These are phyloP conservation scores for Candida lessepsii DNA, from an alignment of 805 yeast genomes.

Conservation along the genomic window DNA sequence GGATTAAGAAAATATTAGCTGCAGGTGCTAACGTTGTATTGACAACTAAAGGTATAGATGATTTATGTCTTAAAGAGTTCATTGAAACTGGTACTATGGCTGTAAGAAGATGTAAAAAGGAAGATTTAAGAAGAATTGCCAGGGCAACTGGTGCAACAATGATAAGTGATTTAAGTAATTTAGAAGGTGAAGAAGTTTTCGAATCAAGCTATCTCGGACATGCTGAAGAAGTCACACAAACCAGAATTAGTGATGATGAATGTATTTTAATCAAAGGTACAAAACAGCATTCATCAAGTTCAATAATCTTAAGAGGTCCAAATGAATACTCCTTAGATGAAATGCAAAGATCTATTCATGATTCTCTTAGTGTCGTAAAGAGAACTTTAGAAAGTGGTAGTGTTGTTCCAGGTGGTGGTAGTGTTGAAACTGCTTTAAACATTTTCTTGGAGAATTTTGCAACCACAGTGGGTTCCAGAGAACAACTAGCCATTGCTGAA, in stretches of 20 bases:
- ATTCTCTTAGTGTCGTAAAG: conserved; percentile 90
- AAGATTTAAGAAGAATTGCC: conserved; percentile 94
- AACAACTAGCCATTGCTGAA: conserved; percentile 96
- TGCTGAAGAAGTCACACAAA: conserved; percentile 90
- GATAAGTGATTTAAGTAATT: conserved; percentile 80
- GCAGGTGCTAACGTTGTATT: conserved; percentile 93
- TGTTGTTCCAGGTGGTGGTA: conserved; percentile 99
- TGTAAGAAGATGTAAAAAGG: conserved; percentile 95
- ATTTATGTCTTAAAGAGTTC: conserved; percentile 84
- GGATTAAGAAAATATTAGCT: conserved; percentile 73
- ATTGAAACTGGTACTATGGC: conserved; percentile 93
- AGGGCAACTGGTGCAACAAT: conserved; percentile 97
- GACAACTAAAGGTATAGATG: conserved; percentile 94
- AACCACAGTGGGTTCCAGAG: conserved; percentile 95
- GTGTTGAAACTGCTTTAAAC: conserved; percentile 95
- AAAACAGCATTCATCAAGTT: conserved; percentile 84
- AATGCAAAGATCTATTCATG: conserved; percentile 97
- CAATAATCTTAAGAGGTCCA: conserved; percentile 92
- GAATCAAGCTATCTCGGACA: conserved; percentile 81
- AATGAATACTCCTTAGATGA: conserved; percentile 95
- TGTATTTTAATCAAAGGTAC: conserved; percentile 91
- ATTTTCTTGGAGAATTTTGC: conserved; percentile 96
- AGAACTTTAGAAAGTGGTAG: conserved; percentile 91
- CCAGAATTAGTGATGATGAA: conserved; percentile 92
- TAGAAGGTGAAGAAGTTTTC: conserved; percentile 94